Evolutionary conservation across 345 rosid genomes (phyloP), one percentile per base, ranked within the genome.

Genomic region (Gossypium raimondii): DNA sequence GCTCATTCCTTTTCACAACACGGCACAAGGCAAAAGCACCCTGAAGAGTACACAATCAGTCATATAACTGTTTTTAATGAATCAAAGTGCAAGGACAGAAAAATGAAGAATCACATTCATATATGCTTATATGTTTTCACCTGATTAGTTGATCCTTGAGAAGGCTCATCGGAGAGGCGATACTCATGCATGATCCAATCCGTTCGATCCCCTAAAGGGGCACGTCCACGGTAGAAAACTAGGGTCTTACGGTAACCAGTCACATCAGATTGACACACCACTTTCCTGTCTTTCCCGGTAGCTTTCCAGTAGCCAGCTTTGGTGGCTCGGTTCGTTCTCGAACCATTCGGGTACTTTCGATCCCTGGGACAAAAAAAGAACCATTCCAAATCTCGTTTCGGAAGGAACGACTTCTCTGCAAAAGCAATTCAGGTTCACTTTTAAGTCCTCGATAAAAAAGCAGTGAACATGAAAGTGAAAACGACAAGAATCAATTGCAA

Each of bases 231-330:
- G 70, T 92, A 84, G 84, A 92, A 94, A 74, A 94, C 97, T 2
- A 94, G 87, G 41, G 98, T 89, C 89, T 94, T 94, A 1, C 93
- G 84, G 51, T 77, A 88, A 24, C 91, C 95, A 1, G 76, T 80
- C 60, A 82, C 74, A 3, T 78, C 17, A 41, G 94, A 82, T 52
- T 85, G 89, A 66, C 93, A 89, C 25, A 77, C 84, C 18, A 92
- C 82, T 85, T 88, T 85, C 67, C 91, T 70, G 86, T 90, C 94
- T 84, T 92, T 94, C 3, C 98, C 97, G 0, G 97, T 92, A 52
- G 98, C 98, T 80, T 94, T 92, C 98, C 96, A 94, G 70, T 94
- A 92, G 48, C 98, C 97, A 60, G 93, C 87, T 78, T 84, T 87
- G 63, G 98, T 94, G 76, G 97, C 97, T 81, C 97, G 76, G 61